Evolutionary conservation across 2,329 filamentous ascomycete species (phyloP).

Genomic region (Beauveria scarabaeidicola): DNA sequence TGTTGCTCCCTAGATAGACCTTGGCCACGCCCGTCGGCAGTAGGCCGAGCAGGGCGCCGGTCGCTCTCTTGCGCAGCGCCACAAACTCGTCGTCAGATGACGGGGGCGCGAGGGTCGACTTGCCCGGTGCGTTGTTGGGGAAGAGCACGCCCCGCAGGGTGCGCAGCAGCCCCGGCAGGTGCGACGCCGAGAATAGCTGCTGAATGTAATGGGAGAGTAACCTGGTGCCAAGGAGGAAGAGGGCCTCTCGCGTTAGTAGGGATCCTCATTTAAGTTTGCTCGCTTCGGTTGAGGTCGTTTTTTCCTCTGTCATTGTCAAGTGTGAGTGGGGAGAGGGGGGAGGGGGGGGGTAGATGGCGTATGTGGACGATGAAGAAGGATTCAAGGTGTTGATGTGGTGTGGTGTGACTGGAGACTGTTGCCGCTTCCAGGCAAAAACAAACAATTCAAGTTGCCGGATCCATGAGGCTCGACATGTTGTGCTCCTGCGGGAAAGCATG

Average conservation of each 20-base stretch:
- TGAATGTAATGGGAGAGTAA: conserved; percentile 50
- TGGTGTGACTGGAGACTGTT: not conserved
- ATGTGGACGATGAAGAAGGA: not conserved
- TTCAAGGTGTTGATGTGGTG: not conserved
- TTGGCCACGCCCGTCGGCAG: conserved; percentile 39
- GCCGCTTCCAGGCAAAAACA: not conserved
- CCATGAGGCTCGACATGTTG: not conserved
- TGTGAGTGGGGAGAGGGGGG: not conserved
- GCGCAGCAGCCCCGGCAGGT: conserved; percentile 59
- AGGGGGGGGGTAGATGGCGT: not conserved
- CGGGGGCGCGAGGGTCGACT: conserved; percentile 52
- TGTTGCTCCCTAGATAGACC: conserved; percentile 39
- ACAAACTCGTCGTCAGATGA: conserved; percentile 49
- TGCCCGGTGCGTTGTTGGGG: conserved; percentile 70
- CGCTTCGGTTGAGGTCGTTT: conserved; percentile 5
- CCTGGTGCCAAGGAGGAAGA: conserved; percentile 32
- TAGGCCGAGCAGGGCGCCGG: conserved; percentile 46
- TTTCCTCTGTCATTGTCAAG: not conserved
- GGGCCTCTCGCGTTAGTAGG: conserved; percentile 12
- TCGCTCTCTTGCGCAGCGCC: conserved; percentile 58
- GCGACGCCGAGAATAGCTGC: conserved; percentile 52
- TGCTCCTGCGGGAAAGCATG: not conserved
- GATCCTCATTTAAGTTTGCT: not conserved
- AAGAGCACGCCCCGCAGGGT: conserved; percentile 72
- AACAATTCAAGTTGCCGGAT: not conserved